Conservation (phyloP, 495 filamentous ascomycete species). For the Aspergillus saccharolyticus region DNA sequence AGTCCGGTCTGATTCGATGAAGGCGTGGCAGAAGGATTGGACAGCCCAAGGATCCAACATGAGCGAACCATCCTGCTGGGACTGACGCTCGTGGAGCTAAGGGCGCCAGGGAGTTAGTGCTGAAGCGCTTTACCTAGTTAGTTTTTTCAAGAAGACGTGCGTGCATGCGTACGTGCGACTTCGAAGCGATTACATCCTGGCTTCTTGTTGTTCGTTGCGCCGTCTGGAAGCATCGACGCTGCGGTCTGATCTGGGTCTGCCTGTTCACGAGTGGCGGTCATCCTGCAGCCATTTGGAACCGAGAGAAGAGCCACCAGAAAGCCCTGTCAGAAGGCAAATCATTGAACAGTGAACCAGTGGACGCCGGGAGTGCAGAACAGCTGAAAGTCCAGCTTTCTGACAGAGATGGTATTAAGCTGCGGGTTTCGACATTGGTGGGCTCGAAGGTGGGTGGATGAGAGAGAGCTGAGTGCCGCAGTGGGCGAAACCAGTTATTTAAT, state of each 20-base stretch:
- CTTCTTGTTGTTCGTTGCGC: slow-evolving; percentile 7
- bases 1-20: neutral
- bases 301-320: slow-evolving; percentile 13
- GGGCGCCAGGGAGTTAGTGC: slow-evolving; percentile 12
- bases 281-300: slow-evolving; percentile 29
- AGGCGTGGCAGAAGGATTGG: slow-evolving; percentile 7
- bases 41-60: neutral
- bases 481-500: slow-evolving; percentile 2
- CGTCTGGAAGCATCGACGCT: slow-evolving; percentile 9
- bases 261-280: slow-evolving; percentile 40
- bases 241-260: slow-evolving; percentile 22
- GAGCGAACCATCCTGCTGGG: slow-evolving; percentile 14
- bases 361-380: slow-evolving; percentile 8
- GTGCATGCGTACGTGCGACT: too few relatives aligned
- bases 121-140: too few relatives aligned
- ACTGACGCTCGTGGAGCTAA: slow-evolving; percentile 9
- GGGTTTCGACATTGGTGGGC: neutral
- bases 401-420: neutral
- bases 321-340: slow-evolving; percentile 11
- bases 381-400: slow-evolving; percentile 12
- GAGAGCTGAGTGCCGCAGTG: slow-evolving; percentile 4
- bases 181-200: too few relatives aligned
- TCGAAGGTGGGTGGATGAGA: neutral
- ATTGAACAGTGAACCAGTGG: slow-evolving; percentile 16
- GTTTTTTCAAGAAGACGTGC: too few relatives aligned